Evolutionary conservation across 495 filamentous ascomycete genomes (phyloP), one percentile per base, ranked within the genome.

Genomic region (Xylaria venustula): DNA sequence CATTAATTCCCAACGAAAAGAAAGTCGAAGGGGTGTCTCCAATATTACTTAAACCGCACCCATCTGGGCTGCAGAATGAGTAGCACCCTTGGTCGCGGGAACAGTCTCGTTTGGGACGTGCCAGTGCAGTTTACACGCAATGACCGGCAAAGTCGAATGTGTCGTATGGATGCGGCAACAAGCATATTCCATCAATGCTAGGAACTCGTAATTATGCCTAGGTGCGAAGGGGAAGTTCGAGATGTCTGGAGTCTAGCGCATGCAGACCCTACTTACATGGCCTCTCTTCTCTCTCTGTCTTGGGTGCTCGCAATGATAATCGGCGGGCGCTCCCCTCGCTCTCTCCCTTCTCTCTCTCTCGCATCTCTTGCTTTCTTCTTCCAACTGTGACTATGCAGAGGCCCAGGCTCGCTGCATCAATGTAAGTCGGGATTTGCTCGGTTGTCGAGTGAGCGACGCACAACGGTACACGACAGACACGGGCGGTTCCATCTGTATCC

Each of bases 391-490:
- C 48, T 23, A 42, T 44, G 46, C 57, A 20, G 47, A 52, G 32
- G 25, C 34, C 22, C 25, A 28, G 36, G 23, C n/a, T 50, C 25
- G 22, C 20, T 32, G 47, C 45, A 5, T 32, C 22, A 40, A 32
- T 23, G 26, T 32, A 44, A 51, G 47, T 15, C 57, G 47, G 40
- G 37, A 26, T 32, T 58, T 28, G 48, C 48, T 60, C 48, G 47
- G 58, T 37, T 52, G 37, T 46, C 41, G 37, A 28, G 36, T 17
- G 47, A 36, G 23, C 26, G 32, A 53, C 60, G 50, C 63, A 37
- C 58, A 60, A 50, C 58, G 58, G 42, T 59, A 50, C 65, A 71
- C 66, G 26, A 12, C 56, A 63, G 50, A 55, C 22, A 51, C 28
- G 37, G 51, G 37, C 41, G 30, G 30, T 48, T 28, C 30, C 20